A percentile compares a stretch with the other conserved stretches of the same genome.
Evolutionary conservation across 768 basidiomycete genomes (phyloP).

Genomic region (Punctularia strigosozonata): DNA sequence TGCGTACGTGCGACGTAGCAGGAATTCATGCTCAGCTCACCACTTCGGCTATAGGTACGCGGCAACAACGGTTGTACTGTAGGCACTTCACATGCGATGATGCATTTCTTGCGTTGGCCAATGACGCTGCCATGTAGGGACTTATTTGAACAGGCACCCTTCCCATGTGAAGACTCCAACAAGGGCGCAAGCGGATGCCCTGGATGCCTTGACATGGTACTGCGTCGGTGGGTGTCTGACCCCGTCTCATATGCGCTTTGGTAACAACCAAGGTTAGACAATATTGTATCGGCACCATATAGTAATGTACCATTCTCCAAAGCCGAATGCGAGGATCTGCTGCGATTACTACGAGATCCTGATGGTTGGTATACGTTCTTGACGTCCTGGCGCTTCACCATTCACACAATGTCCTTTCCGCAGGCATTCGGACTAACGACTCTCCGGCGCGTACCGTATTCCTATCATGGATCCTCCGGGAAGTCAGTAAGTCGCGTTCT

Average conservation of each 20-base stretch:
- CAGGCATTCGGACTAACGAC: too few species aligned
- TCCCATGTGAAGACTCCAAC: constrained; percentile 28
- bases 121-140: too few species aligned
- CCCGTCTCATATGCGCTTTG: background rate
- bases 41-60: constrained; percentile 22
- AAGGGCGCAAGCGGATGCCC: constrained; percentile 32
- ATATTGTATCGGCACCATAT: constrained; percentile 30
- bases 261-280: constrained; percentile 26
- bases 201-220: constrained; percentile 40
- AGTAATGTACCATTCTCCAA: constrained; percentile 43
- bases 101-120: too few species aligned
- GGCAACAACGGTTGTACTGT: constrained; percentile 36
- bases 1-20: constrained; percentile 3
- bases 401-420: too few species aligned
- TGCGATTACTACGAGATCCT: constrained; percentile 16
- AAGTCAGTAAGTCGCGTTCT: constrained; percentile 31
- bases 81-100: too few species aligned
- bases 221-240: constrained; percentile 21
- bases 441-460: constrained; percentile 33
- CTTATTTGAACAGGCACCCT: constrained; percentile 37
- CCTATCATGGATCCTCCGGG: constrained; percentile 37
- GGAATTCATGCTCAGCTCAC: constrained; percentile 1
- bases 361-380: constrained; percentile 6
- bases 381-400: too few species aligned
- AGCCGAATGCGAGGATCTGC: constrained; percentile 38